Base-by-base conservation (phyloP, 2,329 filamentous ascomycete species). In the Cordyceps tenuipes region DNA sequence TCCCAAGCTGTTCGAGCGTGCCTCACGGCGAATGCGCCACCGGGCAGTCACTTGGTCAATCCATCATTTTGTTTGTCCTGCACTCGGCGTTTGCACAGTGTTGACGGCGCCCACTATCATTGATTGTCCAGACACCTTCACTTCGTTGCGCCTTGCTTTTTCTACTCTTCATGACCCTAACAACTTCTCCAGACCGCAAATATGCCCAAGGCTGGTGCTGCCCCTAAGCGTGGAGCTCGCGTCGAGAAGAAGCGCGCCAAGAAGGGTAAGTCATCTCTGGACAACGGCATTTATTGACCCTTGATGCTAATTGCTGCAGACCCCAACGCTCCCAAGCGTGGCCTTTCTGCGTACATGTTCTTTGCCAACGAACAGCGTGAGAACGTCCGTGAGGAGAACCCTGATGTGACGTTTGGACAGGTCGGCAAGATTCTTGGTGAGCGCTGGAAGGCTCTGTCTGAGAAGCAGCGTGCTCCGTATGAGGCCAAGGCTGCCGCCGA, bases 321-420 rank as follows among this genome's bases (percentile, higher is more conserved):
- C 78, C 91, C 91, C 77, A 97, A 97, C 79, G 93, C 92, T 63
- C 94, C 94, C 76, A 99, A 97, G 91, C 91, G 94, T 78, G 94
- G 93, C 82, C 90, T 99, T 55, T 97, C 94, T 58, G 94, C 94
- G 65, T 99, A 99, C 86, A 99, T 99, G 94, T 97, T 97, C 88
- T 99, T 97, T 76, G 94, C 94, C 85, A 97, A 97, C 73, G 94
- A 97, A 79, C 91, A 97, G 80, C 92, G 94, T 69, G 93, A 97
- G 74, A 96, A 94, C 76, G 94, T 99, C 69, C 91, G 94, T 70
- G 91, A 96, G 75, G 93, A 97, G 78, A 97, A 97, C 84, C 93
- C 93, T 44, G 93, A 92, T 70, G 96, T 97, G 79, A 88, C 89
- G 68, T 99, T 99, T 78, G 94, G 91, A 88, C 92, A 97, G 78